Conservation (phyloP, 306 rosid species). For the Cicer chorassanicum region DNA sequence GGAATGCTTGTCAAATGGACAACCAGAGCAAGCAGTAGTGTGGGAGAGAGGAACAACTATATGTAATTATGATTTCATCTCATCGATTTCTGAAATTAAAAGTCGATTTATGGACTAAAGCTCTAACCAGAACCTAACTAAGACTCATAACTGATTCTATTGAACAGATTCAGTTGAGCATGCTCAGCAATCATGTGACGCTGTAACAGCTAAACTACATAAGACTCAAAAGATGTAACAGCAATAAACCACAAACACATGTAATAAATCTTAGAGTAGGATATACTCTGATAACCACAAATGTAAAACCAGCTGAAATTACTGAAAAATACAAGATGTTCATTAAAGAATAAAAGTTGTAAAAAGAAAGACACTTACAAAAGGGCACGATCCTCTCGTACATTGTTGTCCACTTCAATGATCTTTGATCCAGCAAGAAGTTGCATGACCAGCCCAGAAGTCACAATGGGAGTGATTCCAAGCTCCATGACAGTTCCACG, state of each 20-base stretch:
- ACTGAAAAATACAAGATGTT: background rate
- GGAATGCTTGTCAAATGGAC: conserved; percentile 21
- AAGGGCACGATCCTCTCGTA: conserved; percentile 94
- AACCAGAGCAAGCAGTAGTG: background rate
- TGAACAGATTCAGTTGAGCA: conserved; percentile 1
- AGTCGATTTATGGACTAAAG: background rate
- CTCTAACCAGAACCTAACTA: background rate
- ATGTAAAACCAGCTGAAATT: conserved; percentile 21
- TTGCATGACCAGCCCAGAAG: conserved; percentile 92
- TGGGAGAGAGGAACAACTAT: background rate
- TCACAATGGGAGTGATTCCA: conserved; percentile 92
- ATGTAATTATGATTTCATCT: background rate
- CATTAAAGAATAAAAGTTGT: conserved; percentile 2
- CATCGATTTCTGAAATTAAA: background rate
- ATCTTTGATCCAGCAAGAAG: conserved; percentile 90
- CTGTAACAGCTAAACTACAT: background rate
- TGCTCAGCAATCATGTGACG: background rate
- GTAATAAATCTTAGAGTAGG: background rate
- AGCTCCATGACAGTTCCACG: conserved; percentile 99
- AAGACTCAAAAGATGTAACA: background rate
- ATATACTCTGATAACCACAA: conserved; percentile 17
- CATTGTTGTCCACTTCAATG: conserved; percentile 91
- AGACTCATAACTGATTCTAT: background rate
- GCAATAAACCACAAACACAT: background rate
- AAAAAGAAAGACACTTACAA: conserved; percentile 58